These are phyloP conservation scores for Fusarium clavum DNA, from an alignment of 2,329 filamentous ascomycete genomes.

Conservation along the genomic window DNA sequence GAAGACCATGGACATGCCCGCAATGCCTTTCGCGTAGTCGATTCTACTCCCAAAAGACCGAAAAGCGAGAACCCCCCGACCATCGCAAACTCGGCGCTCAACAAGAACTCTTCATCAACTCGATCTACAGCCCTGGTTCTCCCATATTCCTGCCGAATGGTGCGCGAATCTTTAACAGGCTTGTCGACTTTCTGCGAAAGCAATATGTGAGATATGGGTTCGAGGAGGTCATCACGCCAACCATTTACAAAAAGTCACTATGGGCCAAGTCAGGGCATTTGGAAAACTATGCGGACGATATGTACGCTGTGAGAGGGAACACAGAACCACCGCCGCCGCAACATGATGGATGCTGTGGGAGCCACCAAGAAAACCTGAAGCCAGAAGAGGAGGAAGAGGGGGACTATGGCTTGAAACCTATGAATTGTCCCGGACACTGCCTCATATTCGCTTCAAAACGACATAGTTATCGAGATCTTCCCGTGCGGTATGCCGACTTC, in stretches of 20 bases:
- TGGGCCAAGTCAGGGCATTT: slow-evolving; percentile 90
- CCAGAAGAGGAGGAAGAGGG: slow-evolving; percentile 69
- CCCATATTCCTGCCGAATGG: slow-evolving; percentile 87
- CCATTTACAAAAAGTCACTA: slow-evolving; percentile 88
- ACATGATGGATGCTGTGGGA: slow-evolving; percentile 49
- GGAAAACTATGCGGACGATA: slow-evolving; percentile 91
- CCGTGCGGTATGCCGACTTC: slow-evolving; percentile 88
- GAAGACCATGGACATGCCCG: slow-evolving; percentile 49
- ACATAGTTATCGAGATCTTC: slow-evolving; percentile 82
- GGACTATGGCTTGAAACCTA: slow-evolving; percentile 87
- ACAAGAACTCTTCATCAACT: slow-evolving; percentile 84
- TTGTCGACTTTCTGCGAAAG: slow-evolving; percentile 82
- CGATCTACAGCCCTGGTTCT: slow-evolving; percentile 84
- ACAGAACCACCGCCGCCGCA: slow-evolving; percentile 42
- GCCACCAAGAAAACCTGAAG: slow-evolving; percentile 40
- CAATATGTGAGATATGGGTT: slow-evolving; percentile 90
- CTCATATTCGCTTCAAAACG: slow-evolving; percentile 80
- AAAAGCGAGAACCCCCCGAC: slow-evolving; percentile 58
- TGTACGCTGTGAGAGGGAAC: slow-evolving; percentile 81
- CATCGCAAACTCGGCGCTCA: slow-evolving; percentile 70
- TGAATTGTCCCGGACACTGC: slow-evolving; percentile 94
- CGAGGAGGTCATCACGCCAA: slow-evolving; percentile 88
- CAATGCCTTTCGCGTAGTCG: slow-evolving; percentile 48
- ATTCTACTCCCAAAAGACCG: slow-evolving; percentile 48
- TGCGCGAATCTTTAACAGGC: slow-evolving; percentile 83